phyloP scores from a whole-genome alignment of 2,329 filamentous ascomycete species.

The Beauveria varroae region DNA sequence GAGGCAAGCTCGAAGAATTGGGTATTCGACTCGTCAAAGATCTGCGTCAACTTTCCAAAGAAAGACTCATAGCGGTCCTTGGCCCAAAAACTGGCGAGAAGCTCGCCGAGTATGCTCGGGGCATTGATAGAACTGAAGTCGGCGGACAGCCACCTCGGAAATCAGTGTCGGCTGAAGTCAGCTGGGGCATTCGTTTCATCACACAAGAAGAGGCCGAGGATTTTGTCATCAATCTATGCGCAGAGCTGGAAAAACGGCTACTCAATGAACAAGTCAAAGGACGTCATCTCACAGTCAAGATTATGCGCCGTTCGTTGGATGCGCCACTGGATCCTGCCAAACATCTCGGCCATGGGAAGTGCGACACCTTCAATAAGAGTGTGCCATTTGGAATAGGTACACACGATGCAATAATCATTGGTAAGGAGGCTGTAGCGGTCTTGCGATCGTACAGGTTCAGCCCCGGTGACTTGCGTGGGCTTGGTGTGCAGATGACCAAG shows the following conservation, averaged over 20 bases:
- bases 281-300: slow-evolving; percentile 82
- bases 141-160: slow-evolving; percentile 81
- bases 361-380: slow-evolving; percentile 90
- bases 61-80: slow-evolving; percentile 63
- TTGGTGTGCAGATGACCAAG: slow-evolving; percentile 91
- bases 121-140: slow-evolving; percentile 79
- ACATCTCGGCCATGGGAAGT: slow-evolving; percentile 90
- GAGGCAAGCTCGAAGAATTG: slow-evolving; percentile 80
- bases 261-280: slow-evolving; percentile 81
- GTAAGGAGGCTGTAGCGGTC: slow-evolving; percentile 78
- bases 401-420: slow-evolving; percentile 61
- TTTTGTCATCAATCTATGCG: slow-evolving; percentile 77
- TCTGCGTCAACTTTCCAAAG: slow-evolving; percentile 67
- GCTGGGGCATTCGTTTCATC: slow-evolving; percentile 94
- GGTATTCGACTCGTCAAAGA: slow-evolving; percentile 78
- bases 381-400: slow-evolving; percentile 76
- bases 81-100: slow-evolving; percentile 92
- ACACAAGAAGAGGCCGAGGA: slow-evolving; percentile 89
- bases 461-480: slow-evolving; percentile 84
- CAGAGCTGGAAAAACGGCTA: slow-evolving; percentile 74
- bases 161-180: slow-evolving; percentile 94
- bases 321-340: slow-evolving; percentile 89
- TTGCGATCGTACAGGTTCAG: slow-evolving; percentile 75
- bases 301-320: slow-evolving; percentile 81
- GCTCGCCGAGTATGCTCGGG: slow-evolving; percentile 82